Percentiles rank a stretch among this genome's conserved stretches.
These are phyloP conservation scores for Trichoderma harzianum DNA, from an alignment of 2,329 filamentous ascomycete genomes.

Conservation along the genomic window DNA sequence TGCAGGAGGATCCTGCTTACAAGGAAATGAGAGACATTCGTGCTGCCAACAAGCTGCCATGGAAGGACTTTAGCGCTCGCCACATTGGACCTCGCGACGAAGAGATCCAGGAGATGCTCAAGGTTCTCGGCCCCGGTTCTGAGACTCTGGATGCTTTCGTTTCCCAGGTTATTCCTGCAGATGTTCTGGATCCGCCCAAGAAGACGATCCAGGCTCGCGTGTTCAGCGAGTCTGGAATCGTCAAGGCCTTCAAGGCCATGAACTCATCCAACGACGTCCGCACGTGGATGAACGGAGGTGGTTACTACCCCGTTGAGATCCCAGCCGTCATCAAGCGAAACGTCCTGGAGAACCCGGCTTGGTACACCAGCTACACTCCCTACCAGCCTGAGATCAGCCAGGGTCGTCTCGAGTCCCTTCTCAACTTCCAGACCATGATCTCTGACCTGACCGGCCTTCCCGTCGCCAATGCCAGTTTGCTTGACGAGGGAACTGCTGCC, in stretches of 20 bases:
- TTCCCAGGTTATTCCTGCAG: slow-evolving; percentile 73
- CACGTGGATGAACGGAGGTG: slow-evolving; percentile 76
- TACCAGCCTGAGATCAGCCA: slow-evolving; percentile 98
- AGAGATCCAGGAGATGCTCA: slow-evolving; percentile 74
- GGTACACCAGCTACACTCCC: slow-evolving; percentile 97
- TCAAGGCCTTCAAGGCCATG: slow-evolving; percentile 38
- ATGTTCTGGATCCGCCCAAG: slow-evolving; percentile 55
- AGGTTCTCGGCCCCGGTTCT: slow-evolving; percentile 70
- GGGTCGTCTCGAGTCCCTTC: slow-evolving; percentile 81
- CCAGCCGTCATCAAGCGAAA: slow-evolving; percentile 92
- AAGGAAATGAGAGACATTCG: slow-evolving; percentile 24
- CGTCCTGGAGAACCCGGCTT: slow-evolving; percentile 85
- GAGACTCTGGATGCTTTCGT: slow-evolving; percentile 78
- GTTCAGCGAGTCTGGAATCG: slow-evolving; percentile 39
- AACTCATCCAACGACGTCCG: slow-evolving; percentile 35
- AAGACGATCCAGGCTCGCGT: slow-evolving; percentile 49
- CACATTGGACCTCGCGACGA: slow-evolving; percentile 80
- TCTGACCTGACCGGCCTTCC: slow-evolving; percentile 82
- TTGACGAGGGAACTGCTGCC: slow-evolving; percentile 89
- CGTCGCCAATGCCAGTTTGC: slow-evolving; percentile 84
- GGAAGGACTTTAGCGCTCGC: slow-evolving; percentile 62
- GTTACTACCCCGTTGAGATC: slow-evolving; percentile 83
- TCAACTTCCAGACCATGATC: slow-evolving; percentile 95
- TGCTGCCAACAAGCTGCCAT: slow-evolving; percentile 24
- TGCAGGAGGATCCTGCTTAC: slow-evolving; percentile 25